Evolutionary conservation across 164 flowering plant genomes (phyloP), one percentile per base, ranked within the genome.

Genomic region (Houttuynia cordata): DNA sequence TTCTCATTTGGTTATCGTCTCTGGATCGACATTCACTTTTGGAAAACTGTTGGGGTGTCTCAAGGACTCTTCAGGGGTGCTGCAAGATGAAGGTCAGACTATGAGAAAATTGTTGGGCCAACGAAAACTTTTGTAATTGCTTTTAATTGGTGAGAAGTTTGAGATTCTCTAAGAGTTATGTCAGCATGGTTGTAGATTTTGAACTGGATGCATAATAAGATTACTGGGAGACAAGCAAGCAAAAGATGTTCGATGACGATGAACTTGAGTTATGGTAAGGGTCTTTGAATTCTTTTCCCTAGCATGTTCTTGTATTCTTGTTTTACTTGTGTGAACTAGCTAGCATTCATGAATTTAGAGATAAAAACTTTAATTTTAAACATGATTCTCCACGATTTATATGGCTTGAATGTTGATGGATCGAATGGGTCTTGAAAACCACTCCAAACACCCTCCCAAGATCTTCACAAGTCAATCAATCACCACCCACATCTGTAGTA

Each of bases 121-220:
- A 0, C 1, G 19, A 18, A 52, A 7, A 21, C 7, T 24, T 57
- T 37, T 34, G 45, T 30, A n/a, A 57, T 17, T 30, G 25, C 3
- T 56, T 23, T 56, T 24, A n/a, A 23, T 56, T 10, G 37, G 58
- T 56, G 3, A 21, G 25, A 24, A 15, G 59, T 24, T 56, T 10
- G 8, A 10, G 8, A 17, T 12, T 8, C n/a, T 24, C n/a, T 14
- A 3, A 18, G 13, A 56, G 59, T 4, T 3, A 20, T 0, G 39
- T 3, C 20, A 18, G 18, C 25, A 12, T 67, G 64, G 56, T 52
- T 75, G 69, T 71, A 86, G 93, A 73, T 82, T 60, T 71, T 83
- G 30, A 67, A 66, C 58, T 86, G 93, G 93, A 71, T 83, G 74
- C 86, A 81, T 58, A 77, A 55, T 64, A 84, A 80, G 78, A 73